phyloP scores from a whole-genome alignment of 2,329 filamentous ascomycete genomes.

The Proliferodiscus dingleyae region DNA sequence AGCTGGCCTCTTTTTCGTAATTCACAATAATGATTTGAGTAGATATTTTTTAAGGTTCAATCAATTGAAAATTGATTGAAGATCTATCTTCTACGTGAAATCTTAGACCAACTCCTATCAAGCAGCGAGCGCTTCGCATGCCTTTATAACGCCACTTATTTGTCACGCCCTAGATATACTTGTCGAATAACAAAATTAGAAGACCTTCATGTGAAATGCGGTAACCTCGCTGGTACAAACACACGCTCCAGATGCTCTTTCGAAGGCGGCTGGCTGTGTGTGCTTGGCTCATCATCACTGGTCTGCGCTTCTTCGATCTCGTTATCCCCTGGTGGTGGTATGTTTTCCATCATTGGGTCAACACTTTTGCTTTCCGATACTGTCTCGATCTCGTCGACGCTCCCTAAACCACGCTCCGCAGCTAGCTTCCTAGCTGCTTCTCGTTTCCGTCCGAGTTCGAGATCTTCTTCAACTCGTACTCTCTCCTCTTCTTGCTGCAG shows the following conservation, averaged over 20 bases:
- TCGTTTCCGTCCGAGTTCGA: slow-evolving; percentile 48
- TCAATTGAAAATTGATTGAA: neutral
- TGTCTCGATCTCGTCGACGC: slow-evolving; percentile 30
- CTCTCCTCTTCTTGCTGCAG: slow-evolving; percentile 49
- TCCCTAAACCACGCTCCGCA: slow-evolving; percentile 41
- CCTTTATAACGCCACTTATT: slow-evolving; percentile 23
- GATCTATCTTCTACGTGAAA: neutral
- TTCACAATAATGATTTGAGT: no score
- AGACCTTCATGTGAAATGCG: slow-evolving; percentile 41
- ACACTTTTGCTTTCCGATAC: slow-evolving; percentile 19
- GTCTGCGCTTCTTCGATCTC: slow-evolving; percentile 4
- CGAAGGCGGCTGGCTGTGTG: slow-evolving; percentile 1
- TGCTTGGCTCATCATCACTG: slow-evolving; percentile 7
- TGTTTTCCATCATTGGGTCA: slow-evolving; percentile 23
- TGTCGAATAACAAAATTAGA: slow-evolving; percentile 1
- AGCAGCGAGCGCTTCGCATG: slow-evolving; percentile 34
- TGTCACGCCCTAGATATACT: neutral
- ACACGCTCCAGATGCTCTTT: slow-evolving; percentile 28
- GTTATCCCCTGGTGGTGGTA: slow-evolving; percentile 23
- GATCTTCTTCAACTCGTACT: slow-evolving; percentile 43
- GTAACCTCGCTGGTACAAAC: slow-evolving; percentile 56
- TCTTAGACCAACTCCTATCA: slow-evolving; percentile 1
- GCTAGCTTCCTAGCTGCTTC: slow-evolving; percentile 49
- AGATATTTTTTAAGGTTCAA: no score
- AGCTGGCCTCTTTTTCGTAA: no score